Base-by-base conservation (phyloP, 306 rosid species). In the Cucurbita maxima region DNA sequence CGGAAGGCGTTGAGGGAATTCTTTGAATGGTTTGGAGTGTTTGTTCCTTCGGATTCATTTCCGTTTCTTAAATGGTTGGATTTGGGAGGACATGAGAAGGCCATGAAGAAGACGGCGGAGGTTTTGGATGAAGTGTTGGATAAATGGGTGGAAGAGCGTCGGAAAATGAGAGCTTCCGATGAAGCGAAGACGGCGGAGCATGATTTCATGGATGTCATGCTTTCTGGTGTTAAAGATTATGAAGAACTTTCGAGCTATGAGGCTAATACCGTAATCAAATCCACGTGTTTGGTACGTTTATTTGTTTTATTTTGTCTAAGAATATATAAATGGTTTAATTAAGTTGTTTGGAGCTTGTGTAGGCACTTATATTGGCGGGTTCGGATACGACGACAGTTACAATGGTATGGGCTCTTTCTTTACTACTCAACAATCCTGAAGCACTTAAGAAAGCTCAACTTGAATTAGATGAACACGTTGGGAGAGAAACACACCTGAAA, bases 21-120 rank as follows among this genome's bases (percentile, higher is more conserved):
- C 55, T 88, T 88, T 74, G 85, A 77, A 75, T 72, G 83, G 43
- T 84, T 83, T 14, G 89, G 91, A 2, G 79, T 84, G 15, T 88
- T 83, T 56, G 86, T 83, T 20, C 88, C 87, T 22, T 80, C 85
- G 0, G 89, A 88, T 19, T 86, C 89, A 0, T 55, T 88, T 71
- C 87, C 91, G 2, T 88, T 76, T 72, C 53, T 88, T 30, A 41
- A 82, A 37, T 86, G 89, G 89, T 56, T 86, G 16, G 91, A 84
- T 75, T 71, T 84, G 70, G 76, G 74, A 73, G 90, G 90, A 12
- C 81, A 81, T 47, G 86, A 84, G 78, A 86, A 8, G 79, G 86
- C 90, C 0, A 86, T 88, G 93, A 88, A 84, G 81, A 86, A 79
- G 71, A 88, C 90, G 6, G 88, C 93, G 0, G 74, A 57, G 62